Percentiles rank a stretch among this genome's conserved stretches.
These are phyloP conservation scores for Mycena filopes DNA, from an alignment of 768 basidiomycete genomes.

Conservation along the genomic window DNA sequence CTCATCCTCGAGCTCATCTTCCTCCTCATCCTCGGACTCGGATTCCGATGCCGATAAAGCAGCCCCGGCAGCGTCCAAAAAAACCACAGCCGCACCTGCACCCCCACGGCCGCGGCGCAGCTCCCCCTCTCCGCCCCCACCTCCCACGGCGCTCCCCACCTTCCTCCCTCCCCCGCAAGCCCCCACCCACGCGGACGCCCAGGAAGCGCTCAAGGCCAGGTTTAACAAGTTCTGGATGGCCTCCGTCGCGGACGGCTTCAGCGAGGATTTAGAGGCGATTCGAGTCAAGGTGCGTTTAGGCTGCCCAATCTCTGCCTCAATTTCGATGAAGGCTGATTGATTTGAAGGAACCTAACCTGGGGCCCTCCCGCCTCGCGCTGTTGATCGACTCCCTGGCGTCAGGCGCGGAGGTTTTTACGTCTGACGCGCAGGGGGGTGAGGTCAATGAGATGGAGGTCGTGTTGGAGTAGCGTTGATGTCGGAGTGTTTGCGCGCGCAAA, in stretches of 20 bases:
- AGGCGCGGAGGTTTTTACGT: constrained; percentile 77
- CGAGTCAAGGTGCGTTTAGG: constrained; percentile 64
- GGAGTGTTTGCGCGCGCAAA: too few species aligned
- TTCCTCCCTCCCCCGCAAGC: constrained; percentile 57
- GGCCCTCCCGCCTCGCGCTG: constrained; percentile 72
- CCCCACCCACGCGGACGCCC: constrained; percentile 44
- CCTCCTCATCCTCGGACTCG: constrained; percentile 35
- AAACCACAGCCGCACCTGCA: constrained; percentile 20
- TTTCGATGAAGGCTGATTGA: not conserved
- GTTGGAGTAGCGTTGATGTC: constrained; percentile 60
- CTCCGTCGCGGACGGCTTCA: constrained; percentile 83
- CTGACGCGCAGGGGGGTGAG: constrained; percentile 45
- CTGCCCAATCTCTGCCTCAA: too few species aligned
- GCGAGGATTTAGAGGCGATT: constrained; percentile 85
- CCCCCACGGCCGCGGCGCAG: constrained; percentile 37
- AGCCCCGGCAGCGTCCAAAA: constrained; percentile 28
- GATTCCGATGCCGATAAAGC: constrained; percentile 32
- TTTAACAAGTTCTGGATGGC: constrained; percentile 92
- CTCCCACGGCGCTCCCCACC: constrained; percentile 61
- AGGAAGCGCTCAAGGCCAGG: constrained; percentile 67
- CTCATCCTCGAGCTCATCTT: constrained; percentile 46
- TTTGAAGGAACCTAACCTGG: constrained; percentile 70
- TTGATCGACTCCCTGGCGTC: constrained; percentile 87
- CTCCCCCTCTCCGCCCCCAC: constrained; percentile 59
- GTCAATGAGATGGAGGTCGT: constrained; percentile 84